Conservation (phyloP, 495 filamentous ascomycete genomes). For the Sordaria brevicollis region DNA sequence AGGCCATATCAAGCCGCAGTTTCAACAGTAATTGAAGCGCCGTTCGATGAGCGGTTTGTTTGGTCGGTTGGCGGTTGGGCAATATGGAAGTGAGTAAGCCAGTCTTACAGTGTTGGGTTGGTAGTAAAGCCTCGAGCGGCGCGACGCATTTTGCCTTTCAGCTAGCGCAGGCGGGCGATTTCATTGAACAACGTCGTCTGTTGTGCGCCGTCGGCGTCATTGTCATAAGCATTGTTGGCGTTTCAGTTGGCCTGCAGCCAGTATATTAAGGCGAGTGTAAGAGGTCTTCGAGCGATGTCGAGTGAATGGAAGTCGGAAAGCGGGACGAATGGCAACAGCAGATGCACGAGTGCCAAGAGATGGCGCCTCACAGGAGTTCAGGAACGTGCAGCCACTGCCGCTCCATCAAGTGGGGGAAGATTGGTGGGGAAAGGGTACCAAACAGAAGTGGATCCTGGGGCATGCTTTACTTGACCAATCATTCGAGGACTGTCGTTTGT, state of each 20-base stretch:
- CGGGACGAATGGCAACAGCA: background rate
- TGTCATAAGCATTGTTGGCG: background rate
- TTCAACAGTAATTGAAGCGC: background rate
- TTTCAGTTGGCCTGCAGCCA: background rate
- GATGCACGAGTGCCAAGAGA: background rate
- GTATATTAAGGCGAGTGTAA: background rate
- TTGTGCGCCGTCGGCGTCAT: background rate
- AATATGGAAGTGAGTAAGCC: background rate
- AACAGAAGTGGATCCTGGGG: background rate
- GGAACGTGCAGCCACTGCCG: background rate
- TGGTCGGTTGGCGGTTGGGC: background rate
- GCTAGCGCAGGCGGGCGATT: background rate
- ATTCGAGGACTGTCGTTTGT: background rate
- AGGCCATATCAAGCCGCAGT: background rate
- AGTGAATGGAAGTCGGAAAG: background rate
- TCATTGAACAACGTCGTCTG: background rate
- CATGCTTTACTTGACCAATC: background rate
- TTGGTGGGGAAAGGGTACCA: background rate
- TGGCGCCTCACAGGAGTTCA: background rate
- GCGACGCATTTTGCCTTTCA: background rate
- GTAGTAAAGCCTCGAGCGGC: background rate
- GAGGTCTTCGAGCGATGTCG: background rate
- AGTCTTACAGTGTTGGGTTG: background rate
- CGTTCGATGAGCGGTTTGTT: background rate
- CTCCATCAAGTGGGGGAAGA: background rate